phyloP scores from a whole-genome alignment of 495 filamentous ascomycete species.

The Paragyromitra xinjiangensis region DNA sequence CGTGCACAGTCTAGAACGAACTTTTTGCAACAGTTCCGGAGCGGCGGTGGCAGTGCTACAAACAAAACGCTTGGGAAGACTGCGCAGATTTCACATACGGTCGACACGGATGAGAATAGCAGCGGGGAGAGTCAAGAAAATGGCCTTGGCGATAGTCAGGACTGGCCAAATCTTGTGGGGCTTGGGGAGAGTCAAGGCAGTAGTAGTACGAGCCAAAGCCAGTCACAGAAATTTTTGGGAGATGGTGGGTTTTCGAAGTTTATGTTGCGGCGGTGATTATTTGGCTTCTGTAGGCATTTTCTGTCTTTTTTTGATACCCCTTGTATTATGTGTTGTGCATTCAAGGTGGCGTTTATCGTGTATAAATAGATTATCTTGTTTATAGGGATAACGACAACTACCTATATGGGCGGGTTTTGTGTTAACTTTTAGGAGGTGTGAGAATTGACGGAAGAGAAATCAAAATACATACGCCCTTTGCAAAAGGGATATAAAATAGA shows the following conservation, averaged over 20 bases:
- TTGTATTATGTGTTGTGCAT: slow-evolving; percentile 25
- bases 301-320: slow-evolving; percentile 23
- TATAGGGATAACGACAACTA: not conserved
- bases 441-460: not conserved
- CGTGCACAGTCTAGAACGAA: not conserved
- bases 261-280: slow-evolving; percentile 36
- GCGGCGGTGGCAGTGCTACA: not conserved
- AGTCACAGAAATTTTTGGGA: slow-evolving; percentile 16
- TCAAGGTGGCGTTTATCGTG: slow-evolving; percentile 7
- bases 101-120: slow-evolving; percentile 14
- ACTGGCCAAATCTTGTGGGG: not conserved
- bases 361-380: not conserved
- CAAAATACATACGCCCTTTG: not conserved
- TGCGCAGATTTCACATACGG: slow-evolving; percentile 39
- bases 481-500: not conserved
- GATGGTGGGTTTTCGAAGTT: slow-evolving; percentile 21
- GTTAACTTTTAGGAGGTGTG: not conserved
- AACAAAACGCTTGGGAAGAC: not conserved
- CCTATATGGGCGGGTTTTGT: not conserved
- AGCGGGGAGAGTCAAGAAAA: slow-evolving; percentile 39
- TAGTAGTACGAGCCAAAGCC: not conserved
- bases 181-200: not conserved
- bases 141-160: slow-evolving; percentile 10
- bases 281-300: not conserved
- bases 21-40: slow-evolving; percentile 21